phyloP scores from a whole-genome alignment of 371 early-diverging fungal genomes.

The Syncephalastrum monosporum region DNA sequence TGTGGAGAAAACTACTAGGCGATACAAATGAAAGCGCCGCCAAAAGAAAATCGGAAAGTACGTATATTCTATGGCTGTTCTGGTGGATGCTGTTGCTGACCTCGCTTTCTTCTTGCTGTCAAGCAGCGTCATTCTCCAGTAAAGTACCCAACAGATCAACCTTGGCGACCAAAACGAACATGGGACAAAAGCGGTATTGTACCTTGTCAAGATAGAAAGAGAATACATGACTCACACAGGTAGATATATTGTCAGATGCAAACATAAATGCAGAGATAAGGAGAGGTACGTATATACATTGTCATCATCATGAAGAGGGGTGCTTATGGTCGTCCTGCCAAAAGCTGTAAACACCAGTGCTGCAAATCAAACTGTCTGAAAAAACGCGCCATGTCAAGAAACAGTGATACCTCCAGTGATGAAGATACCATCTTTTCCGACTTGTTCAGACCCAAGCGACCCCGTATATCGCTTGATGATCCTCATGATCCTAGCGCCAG shows the following conservation, averaged over 20 bases:
- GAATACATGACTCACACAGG: not conserved
- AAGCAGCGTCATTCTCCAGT: not conserved
- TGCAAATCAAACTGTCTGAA: conserved; percentile 1
- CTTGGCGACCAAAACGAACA: no score
- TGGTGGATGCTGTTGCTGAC: not conserved
- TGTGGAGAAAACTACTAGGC: no score
- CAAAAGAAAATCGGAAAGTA: no score
- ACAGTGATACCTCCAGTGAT: no score
- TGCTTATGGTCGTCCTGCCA: not conserved
- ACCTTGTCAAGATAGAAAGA: not conserved
- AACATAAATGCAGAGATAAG: conserved; percentile 38
- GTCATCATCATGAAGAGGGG: no score
- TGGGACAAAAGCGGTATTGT: not conserved
- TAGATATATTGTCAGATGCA: conserved; percentile 25
- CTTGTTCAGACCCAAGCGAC: no score
- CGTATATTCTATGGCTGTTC: no score
- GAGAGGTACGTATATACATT: conserved; percentile 21
- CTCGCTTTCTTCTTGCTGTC: not conserved
- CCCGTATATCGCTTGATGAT: no score
- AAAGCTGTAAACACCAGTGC: conserved; percentile 13
- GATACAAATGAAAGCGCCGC: no score
- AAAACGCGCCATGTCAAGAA: no score
- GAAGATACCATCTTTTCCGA: no score
- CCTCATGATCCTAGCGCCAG: no score
- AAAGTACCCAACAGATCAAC: not conserved